Percentiles rank a stretch among this genome's conserved stretches.
Conservation (phyloP, 2,329 filamentous ascomycete species). For the Claviceps africana region DNA sequence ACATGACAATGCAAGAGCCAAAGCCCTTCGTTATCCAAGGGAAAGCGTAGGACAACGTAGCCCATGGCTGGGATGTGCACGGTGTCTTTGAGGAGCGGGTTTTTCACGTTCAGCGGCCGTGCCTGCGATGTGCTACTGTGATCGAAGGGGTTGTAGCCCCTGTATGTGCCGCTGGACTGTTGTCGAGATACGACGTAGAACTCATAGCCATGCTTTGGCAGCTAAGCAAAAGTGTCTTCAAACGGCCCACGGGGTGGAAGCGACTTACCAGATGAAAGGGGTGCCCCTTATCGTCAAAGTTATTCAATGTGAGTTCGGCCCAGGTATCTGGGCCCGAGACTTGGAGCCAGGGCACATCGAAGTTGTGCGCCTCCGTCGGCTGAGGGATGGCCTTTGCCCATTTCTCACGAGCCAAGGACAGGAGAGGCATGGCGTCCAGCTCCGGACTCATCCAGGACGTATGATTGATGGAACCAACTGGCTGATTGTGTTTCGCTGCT, state of each 20-base stretch:
- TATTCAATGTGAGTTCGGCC: constrained; percentile 35
- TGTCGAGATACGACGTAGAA: constrained; percentile 8
- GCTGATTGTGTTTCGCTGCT: constrained; percentile 9
- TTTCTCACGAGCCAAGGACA: constrained; percentile 5
- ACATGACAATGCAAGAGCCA: constrained; percentile 27
- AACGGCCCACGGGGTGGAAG: background rate
- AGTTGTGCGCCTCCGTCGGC: constrained; percentile 6
- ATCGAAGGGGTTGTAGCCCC: constrained; percentile 10
- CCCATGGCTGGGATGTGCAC: constrained; percentile 18
- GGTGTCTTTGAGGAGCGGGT: constrained; percentile 19
- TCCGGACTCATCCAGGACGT: constrained; percentile 9
- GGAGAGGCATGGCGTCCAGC: constrained; percentile 6
- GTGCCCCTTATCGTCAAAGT: constrained; percentile 33
- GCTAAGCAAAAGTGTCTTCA: background rate
- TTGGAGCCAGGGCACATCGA: constrained; percentile 9
- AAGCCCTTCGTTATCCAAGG: constrained; percentile 21
- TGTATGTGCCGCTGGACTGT: constrained; percentile 2
- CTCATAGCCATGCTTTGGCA: constrained; percentile 9
- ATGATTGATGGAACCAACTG: constrained; percentile 11
- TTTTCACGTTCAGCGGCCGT: constrained; percentile 7
- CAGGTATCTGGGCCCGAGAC: constrained; percentile 17
- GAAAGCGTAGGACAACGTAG: constrained; percentile 21
- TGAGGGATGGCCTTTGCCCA: constrained; percentile 9
- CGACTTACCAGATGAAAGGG: constrained; percentile 32
- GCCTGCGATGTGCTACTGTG: background rate